Evolutionary conservation across 768 basidiomycete genomes (phyloP), one percentile per base, ranked within the genome.

Genomic region (Wakefieldia striispora): DNA sequence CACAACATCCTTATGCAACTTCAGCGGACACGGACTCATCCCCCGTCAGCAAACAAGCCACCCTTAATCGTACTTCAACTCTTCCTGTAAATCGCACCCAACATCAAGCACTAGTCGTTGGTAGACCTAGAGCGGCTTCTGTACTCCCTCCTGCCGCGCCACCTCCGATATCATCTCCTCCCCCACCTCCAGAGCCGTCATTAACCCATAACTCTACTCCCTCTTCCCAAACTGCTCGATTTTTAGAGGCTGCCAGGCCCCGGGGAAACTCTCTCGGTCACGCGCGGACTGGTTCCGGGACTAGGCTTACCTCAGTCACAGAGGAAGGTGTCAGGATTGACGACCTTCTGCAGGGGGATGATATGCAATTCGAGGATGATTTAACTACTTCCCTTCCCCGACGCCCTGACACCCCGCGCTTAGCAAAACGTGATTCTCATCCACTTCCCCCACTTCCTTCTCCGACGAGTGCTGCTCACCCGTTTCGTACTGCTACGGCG

Each of bases 391-490:
- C 69, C 39, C 62, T 65, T 35, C 63, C 66, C 23, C 58, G 63
- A 47, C 64, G 67, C 45, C 64, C 73, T 34, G 76, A 78, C 39
- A 74, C 74, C 8, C 72, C 74, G 26, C 77, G 71, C 31, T 69
- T 67, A 31, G 47, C 60, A 27, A 77, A 72, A 55, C 71, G 70
- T 57, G 81, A 83, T 36, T 81, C 80, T 9, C 86, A 80, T 49
- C 88, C 84, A 17, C 70, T 88, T 12, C 87, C 86, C 16, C 84
- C 84, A 38, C 64, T 86, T 41, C 86, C 84, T 35, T 75, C 79
- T 5, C 78, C 76, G 42, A 65, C 72, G 12, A 57, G 63, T 24
- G 58, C 65, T 40, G 44, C 54, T 7, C 66, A 59, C 63, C 69
- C 52, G 17, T 66, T 53, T 52, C 56, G 57, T 60, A 71, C 49